Evolutionary conservation across 2,329 filamentous ascomycete genomes (phyloP), one percentile per base, ranked within the genome.

Genomic region (Atkinsonella hypoxylon): DNA sequence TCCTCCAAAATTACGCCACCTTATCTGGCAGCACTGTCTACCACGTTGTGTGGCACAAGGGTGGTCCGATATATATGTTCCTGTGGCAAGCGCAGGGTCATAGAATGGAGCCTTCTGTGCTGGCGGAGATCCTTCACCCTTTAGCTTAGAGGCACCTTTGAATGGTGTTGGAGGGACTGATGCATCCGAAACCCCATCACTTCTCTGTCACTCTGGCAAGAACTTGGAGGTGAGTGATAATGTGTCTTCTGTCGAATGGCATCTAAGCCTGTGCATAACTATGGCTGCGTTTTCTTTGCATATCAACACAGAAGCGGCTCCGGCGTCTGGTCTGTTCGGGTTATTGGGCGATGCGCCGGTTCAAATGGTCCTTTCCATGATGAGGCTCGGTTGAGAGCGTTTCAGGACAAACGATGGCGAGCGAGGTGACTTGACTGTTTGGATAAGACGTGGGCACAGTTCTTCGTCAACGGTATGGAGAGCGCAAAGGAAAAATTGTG

Each of bases 21-120:
- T 45, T n/a, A 45, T 45, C 20, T 45, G 42, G 42, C 20, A 45
- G 42, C 42, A 18, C 20, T 45, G 42, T 15, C 42, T 45, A 20
- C 49, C 49, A 38, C 15, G 34, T 44, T 44, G 38, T 9, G 6
- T 38, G 47, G 36, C 45, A 38, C 43, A 51, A 51, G 49, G 48
- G 42, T 44, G 12, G 42, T 12, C 42, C 20, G 20, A 45, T 45
- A 18, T 17, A 15, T 26, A 45, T 26, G 42, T 45, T 45, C 42
- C 17, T 45, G 42, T 45, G 42, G 42, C 42, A 7, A 7, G 42
- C 15, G 42, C 6, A 26, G 42, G 42, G 22, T 45, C n/a, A n/a
- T 7, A 20, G 42, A n/a, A 15, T 45, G 42, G 12, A 15, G 42
- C 17, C 13, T 45, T 45, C 42, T 17, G 42, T 45, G 6, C 9